These are phyloP conservation scores for Penicillium nordicum DNA, from an alignment of 2,329 filamentous ascomycete genomes.

Conservation along the genomic window DNA sequence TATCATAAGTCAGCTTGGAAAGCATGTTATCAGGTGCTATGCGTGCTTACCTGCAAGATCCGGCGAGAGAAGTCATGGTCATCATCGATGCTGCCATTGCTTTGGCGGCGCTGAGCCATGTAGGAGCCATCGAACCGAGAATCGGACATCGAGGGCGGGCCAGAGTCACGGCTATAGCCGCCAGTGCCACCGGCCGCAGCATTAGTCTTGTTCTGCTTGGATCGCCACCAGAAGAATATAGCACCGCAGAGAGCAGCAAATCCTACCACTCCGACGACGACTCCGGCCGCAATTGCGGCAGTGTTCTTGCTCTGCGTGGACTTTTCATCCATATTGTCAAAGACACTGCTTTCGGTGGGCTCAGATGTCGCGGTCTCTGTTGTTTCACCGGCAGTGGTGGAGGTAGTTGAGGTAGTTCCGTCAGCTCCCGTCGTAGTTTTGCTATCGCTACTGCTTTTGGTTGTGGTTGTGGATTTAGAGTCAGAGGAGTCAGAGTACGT, in stretches of 20 bases:
- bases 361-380: slow-evolving; percentile 37
- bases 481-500: slow-evolving; percentile 22
- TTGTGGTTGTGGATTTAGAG: slow-evolving; percentile 20
- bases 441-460: slow-evolving; percentile 14
- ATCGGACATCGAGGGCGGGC: slow-evolving; percentile 71
- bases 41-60: slow-evolving; percentile 76
- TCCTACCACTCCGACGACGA: slow-evolving; percentile 76
- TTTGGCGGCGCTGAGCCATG: slow-evolving; percentile 78
- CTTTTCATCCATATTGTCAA: slow-evolving; percentile 6
- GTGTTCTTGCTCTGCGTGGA: slow-evolving; percentile 57
- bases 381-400: slow-evolving; percentile 26
- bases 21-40: not conserved
- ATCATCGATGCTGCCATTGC: slow-evolving; percentile 93
- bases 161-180: slow-evolving; percentile 65
- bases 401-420: slow-evolving; percentile 13
- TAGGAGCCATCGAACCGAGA: slow-evolving; percentile 79
- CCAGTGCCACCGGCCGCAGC: slow-evolving; percentile 78
- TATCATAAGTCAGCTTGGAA: not conserved
- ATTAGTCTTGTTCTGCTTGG: slow-evolving; percentile 72
- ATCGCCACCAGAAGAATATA: slow-evolving; percentile 69
- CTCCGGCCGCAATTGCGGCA: slow-evolving; percentile 82
- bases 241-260: slow-evolving; percentile 65
- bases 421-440: slow-evolving; percentile 11
- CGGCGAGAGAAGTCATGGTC: slow-evolving; percentile 95
- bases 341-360: slow-evolving; percentile 5